Conservation (phyloP, 306 rosid species). For the Fragaria ananassa region DNA sequence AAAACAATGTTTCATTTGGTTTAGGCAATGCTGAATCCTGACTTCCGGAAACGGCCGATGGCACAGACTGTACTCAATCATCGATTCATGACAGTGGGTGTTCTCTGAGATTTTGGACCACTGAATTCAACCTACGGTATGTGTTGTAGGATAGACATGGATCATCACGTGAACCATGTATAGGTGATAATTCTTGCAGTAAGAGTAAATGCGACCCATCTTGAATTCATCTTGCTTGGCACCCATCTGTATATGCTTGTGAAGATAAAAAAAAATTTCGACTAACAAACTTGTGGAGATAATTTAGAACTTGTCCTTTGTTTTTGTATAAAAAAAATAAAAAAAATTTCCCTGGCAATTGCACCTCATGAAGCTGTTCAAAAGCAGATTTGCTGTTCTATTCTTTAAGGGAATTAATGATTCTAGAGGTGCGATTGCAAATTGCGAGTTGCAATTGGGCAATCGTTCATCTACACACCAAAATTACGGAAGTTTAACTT, state of each 20-base stretch:
- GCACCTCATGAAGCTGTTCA: too few relatives aligned
- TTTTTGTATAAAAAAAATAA: too few relatives aligned
- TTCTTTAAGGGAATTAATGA: too few relatives aligned
- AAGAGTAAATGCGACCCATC: not conserved
- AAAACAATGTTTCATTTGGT: constrained; percentile 5
- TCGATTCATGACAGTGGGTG: constrained; percentile 52
- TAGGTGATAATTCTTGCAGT: not conserved
- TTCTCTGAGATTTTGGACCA: constrained; percentile 38
- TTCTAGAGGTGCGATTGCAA: too few relatives aligned
- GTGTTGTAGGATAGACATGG: not conserved
- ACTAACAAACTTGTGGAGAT: too few relatives aligned
- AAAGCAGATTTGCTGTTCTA: too few relatives aligned
- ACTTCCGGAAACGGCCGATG: constrained; percentile 68
- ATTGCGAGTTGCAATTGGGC: too few relatives aligned
- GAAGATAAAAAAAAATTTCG: too few relatives aligned
- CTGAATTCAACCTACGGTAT: not conserved
- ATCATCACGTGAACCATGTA: not conserved
- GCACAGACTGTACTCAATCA: constrained; percentile 76
- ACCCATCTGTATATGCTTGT: not conserved
- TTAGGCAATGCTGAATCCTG: constrained; percentile 89
- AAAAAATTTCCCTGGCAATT: too few relatives aligned
- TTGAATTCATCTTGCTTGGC: not conserved
- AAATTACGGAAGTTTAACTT: too few relatives aligned
- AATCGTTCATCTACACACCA: too few relatives aligned
- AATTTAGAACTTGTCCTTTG: not conserved